Conservation (phyloP, 2,329 filamentous ascomycete genomes). For the Bipolaris sorokiniana region DNA sequence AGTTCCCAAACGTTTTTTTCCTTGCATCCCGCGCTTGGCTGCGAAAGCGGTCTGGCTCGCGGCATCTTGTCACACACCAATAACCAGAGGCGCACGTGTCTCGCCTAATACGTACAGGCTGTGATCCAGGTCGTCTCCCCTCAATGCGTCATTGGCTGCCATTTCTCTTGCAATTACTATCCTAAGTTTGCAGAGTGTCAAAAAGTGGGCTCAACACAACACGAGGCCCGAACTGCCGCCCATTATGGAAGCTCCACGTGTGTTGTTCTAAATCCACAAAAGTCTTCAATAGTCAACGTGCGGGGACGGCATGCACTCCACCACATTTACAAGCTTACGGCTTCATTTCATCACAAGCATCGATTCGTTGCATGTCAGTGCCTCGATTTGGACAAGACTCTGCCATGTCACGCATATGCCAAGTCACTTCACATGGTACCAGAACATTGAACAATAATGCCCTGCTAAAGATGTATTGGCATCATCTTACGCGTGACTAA, state of each 20-base stretch:
- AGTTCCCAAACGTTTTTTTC: constrained; percentile 19
- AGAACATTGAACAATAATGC: neutral
- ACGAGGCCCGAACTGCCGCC: constrained; percentile 17
- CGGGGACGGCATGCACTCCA: neutral
- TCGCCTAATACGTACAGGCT: constrained; percentile 24
- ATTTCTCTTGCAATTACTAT: constrained; percentile 13
- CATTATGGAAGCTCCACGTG: constrained; percentile 3
- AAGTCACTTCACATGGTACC: neutral
- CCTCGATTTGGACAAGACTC: neutral
- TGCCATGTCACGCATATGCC: neutral
- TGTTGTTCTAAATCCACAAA: neutral
- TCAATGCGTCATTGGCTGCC: constrained; percentile 30
- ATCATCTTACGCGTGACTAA: neutral
- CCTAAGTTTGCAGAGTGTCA: constrained; percentile 15
- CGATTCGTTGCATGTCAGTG: neutral
- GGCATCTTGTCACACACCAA: constrained; percentile 44
- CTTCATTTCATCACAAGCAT: neutral
- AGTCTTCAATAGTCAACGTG: constrained; percentile 1
- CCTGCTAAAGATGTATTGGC: neutral
- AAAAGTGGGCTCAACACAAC: constrained; percentile 19
- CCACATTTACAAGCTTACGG: neutral
- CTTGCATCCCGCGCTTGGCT: constrained; percentile 32
- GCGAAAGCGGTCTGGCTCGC: constrained; percentile 25
- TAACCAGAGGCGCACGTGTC: constrained; percentile 25
- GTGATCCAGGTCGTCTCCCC: constrained; percentile 10